Conservation (phyloP, 345 rosid genomes). For the Firmiana major region DNA sequence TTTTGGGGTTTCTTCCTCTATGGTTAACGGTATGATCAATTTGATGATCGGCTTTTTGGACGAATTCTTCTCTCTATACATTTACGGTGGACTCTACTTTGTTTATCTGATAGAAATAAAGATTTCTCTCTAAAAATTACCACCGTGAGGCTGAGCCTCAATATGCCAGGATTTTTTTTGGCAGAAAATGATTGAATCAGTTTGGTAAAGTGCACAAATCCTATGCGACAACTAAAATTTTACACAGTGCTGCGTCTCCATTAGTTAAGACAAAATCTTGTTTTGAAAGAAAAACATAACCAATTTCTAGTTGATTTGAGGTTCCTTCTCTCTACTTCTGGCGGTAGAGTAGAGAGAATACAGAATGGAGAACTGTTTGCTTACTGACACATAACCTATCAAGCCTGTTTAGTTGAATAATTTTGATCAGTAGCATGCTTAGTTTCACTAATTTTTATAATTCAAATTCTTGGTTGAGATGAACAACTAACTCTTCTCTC, state of each 20-base stretch:
- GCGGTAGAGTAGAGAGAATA: no score
- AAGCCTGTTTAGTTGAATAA: not conserved
- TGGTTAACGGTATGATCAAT: constrained; percentile 77
- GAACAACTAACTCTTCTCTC: not conserved
- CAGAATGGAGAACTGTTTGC: no score
- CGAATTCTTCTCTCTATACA: not conserved
- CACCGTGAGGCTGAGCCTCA: no score
- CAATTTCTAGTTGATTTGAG: not conserved
- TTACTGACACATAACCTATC: no score
- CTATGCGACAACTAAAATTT: no score
- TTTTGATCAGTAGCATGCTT: not conserved
- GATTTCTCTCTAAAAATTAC: not conserved
- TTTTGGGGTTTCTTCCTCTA: constrained; percentile 73
- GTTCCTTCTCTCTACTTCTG: not conserved
- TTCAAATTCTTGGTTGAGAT: not conserved
- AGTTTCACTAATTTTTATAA: not conserved
- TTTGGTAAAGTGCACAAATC: not conserved
- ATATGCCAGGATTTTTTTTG: no score
- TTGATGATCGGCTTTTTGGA: not conserved
- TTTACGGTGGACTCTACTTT: not conserved
- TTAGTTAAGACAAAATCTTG: not conserved
- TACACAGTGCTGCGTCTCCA: not conserved
- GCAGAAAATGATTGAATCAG: not conserved
- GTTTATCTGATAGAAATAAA: not conserved
- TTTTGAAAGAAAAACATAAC: no score